These are phyloP conservation scores for Puccinia horiana DNA, from an alignment of 1,284 basidiomycete genomes.

Conservation along the genomic window DNA sequence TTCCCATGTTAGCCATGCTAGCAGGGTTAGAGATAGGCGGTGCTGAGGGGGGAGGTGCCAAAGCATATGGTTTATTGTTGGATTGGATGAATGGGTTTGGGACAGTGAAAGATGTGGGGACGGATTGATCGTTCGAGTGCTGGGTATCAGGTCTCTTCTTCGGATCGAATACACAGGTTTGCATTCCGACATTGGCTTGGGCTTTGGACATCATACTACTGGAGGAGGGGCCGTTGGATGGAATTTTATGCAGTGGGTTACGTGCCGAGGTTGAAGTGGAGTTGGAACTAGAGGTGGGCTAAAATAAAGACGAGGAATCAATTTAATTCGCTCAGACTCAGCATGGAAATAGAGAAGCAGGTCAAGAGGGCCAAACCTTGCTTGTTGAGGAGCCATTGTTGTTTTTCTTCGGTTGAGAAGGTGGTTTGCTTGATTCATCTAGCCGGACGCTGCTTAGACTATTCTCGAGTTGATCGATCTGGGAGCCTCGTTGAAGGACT, in stretches of 20 bases:
- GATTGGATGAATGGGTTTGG: conserved; percentile 20
- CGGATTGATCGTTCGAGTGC: conserved; percentile 16
- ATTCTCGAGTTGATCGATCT: conserved; percentile 45
- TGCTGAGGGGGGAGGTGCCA: conserved; percentile 12
- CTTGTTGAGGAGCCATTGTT: conserved; percentile 3
- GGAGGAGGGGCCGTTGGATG: conserved; percentile 18
- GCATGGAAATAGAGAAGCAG: not conserved
- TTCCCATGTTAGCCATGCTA: conserved; percentile 52
- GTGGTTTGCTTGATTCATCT: conserved; percentile 27
- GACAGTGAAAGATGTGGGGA: conserved; percentile 9
- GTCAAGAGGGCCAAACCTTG: not conserved
- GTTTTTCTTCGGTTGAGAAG: conserved; percentile 21
- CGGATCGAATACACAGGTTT: conserved; percentile 35
- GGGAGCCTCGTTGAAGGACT: conserved; percentile 39
- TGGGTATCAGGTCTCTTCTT: conserved; percentile 26
- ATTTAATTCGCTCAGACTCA: not conserved
- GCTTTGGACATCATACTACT: conserved; percentile 20
- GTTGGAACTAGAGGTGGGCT: not conserved
- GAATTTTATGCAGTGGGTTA: conserved; percentile 26
- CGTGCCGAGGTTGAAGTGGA: conserved; percentile 1
- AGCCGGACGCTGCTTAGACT: conserved; percentile 39
- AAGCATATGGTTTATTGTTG: conserved; percentile 38
- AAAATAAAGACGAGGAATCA: not conserved
- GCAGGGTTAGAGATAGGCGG: conserved; percentile 23
- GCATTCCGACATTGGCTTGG: conserved; percentile 40